A percentile compares a stretch with the other conserved stretches of the same genome.
These are phyloP conservation scores for Nothophaeocryptopus gaeumannii DNA, from an alignment of 2,329 filamentous ascomycete species.

Conservation along the genomic window DNA sequence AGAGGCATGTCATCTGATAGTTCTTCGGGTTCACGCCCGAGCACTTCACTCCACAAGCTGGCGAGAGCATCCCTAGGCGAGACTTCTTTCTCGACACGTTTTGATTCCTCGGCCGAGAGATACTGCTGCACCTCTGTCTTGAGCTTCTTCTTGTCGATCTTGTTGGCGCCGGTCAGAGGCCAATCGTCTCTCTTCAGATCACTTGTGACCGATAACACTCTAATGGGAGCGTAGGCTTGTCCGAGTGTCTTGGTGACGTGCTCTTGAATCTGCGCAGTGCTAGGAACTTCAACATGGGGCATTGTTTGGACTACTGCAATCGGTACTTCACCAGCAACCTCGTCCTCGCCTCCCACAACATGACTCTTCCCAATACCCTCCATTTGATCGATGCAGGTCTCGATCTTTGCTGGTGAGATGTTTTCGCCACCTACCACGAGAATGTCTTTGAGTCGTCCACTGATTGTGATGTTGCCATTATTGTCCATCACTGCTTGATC, in stretches of 20 bases:
- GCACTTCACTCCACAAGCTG: no score
- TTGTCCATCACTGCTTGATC: conserved; percentile 52
- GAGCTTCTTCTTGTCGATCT: background rate
- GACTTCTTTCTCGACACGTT: no score
- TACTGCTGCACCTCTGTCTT: background rate
- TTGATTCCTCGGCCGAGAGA: no score
- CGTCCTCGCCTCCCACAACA: background rate
- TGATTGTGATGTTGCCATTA: conserved; percentile 38
- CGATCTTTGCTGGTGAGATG: background rate
- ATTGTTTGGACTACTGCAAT: background rate
- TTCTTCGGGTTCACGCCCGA: no score
- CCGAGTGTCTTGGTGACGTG: background rate
- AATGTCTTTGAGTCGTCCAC: conserved; percentile 30
- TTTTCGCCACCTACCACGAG: conserved; percentile 52
- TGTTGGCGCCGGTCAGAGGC: background rate
- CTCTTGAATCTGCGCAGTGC: background rate
- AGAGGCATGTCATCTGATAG: no score
- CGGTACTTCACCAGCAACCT: background rate
- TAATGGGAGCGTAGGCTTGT: background rate
- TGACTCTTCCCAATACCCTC: background rate
- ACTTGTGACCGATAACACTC: background rate
- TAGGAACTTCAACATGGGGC: background rate
- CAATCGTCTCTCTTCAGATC: conserved; percentile 31
- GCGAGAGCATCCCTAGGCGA: no score
- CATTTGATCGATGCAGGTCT: background rate